Conservation (phyloP, 164 flowering plant genomes). For the Stephania cephalantha region DNA sequence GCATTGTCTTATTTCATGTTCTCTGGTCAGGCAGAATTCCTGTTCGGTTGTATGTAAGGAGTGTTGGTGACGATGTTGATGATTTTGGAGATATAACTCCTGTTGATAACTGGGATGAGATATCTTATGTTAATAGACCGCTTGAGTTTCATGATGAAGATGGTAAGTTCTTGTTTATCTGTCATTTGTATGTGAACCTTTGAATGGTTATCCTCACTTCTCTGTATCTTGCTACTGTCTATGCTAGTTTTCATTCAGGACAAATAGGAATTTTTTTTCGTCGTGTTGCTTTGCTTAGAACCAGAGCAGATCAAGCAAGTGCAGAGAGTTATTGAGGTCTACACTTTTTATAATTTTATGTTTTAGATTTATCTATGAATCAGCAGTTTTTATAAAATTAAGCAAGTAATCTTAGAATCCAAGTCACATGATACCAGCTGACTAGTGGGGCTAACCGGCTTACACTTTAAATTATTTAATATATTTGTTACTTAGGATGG, state of each 20-base stretch:
- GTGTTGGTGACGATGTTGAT: slow-evolving; percentile 43
- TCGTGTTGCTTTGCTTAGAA: neutral
- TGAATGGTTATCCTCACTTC: neutral
- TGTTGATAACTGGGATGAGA: slow-evolving; percentile 71
- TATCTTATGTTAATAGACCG: slow-evolving; percentile 76
- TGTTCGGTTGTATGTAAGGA: slow-evolving; percentile 72
- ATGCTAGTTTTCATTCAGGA: neutral
- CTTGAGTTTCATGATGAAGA: slow-evolving; percentile 61
- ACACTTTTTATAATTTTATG: neutral
- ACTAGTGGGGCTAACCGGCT: too few species aligned
- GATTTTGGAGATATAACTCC: slow-evolving; percentile 61
- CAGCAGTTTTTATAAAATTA: too few species aligned
- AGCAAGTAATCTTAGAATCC: too few species aligned
- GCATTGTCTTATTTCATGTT: slow-evolving; percentile 14
- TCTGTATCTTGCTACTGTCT: neutral
- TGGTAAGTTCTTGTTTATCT: slow-evolving; percentile 26
- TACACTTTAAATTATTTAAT: neutral
- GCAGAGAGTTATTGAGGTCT: neutral
- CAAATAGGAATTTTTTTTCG: neutral
- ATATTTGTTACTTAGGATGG: neutral
- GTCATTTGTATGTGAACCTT: slow-evolving; percentile 1
- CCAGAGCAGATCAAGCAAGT: neutral
- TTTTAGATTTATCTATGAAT: too few species aligned
- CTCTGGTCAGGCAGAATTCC: slow-evolving; percentile 74
- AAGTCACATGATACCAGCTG: too few species aligned